These are phyloP conservation scores for Pseudodiploospora longispora DNA, from an alignment of 2,329 filamentous ascomycete genomes.

Conservation along the genomic window DNA sequence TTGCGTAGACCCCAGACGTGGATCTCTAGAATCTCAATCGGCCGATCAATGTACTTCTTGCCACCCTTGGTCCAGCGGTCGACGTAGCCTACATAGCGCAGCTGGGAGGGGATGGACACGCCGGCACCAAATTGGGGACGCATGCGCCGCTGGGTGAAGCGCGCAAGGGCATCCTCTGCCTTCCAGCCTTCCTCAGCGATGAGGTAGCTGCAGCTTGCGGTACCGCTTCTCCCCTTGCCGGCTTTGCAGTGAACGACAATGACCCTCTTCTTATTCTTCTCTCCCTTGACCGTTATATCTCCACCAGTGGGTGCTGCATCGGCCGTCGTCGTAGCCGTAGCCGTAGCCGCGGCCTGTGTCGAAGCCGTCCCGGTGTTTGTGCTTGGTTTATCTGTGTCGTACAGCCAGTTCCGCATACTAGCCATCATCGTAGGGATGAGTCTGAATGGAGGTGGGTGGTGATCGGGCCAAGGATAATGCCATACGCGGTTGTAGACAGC, in stretches of 20 bases:
- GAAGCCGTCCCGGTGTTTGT: not conserved
- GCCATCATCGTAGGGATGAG: slow-evolving; percentile 84
- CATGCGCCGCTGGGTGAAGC: slow-evolving; percentile 79
- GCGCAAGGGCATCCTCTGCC: slow-evolving; percentile 42
- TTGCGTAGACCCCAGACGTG: slow-evolving; percentile 83
- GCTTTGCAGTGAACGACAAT: slow-evolving; percentile 96
- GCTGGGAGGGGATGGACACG: slow-evolving; percentile 86
- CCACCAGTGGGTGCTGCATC: not conserved
- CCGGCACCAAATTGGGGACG: slow-evolving; percentile 79
- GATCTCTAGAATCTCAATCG: slow-evolving; percentile 78
- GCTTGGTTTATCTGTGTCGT: slow-evolving; percentile 33
- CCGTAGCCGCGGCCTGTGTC: not conserved
- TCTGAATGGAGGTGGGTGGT: slow-evolving; percentile 89
- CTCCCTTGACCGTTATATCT: slow-evolving; percentile 22
- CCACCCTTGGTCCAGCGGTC: slow-evolving; percentile 70
- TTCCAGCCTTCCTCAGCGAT: slow-evolving; percentile 72
- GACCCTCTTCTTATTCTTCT: slow-evolving; percentile 47
- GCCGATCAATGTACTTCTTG: slow-evolving; percentile 75
- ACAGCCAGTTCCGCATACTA: slow-evolving; percentile 85
- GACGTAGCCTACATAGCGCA: slow-evolving; percentile 82
- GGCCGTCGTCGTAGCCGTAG: not conserved
- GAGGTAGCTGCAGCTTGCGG: slow-evolving; percentile 78
- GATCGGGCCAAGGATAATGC: slow-evolving; percentile 95
- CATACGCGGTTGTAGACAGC: slow-evolving; percentile 78
- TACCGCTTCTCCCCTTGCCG: slow-evolving; percentile 88